phyloP scores from a whole-genome alignment of 345 rosid species.

The Dovyalis caffra region DNA sequence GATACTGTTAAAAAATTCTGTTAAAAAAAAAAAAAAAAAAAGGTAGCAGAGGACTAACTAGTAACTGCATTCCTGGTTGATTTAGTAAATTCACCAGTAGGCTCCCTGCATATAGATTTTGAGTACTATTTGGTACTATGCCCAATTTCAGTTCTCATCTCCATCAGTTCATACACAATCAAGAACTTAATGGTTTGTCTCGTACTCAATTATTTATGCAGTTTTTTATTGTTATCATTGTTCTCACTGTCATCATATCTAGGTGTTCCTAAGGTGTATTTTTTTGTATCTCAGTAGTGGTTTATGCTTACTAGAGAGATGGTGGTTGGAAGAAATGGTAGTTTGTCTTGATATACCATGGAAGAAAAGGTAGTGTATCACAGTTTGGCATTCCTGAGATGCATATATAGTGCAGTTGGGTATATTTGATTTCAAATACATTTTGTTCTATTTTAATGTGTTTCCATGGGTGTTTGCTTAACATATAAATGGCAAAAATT shows the following conservation, averaged over 20 bases:
- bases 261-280: not conserved
- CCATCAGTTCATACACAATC: not conserved
- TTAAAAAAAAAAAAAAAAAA: no score
- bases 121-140: not conserved
- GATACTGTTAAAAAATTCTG: no score
- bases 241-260: not conserved
- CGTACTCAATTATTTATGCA: no score
- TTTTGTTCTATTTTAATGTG: not conserved
- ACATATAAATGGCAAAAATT: not conserved
- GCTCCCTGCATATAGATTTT: no score
- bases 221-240: not conserved
- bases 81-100: no score
- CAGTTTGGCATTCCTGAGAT: not conserved
- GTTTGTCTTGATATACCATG: no score
- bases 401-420: not conserved
- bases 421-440: not conserved
- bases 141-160: not conserved
- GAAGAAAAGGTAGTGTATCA: no score
- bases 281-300: not conserved
- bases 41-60: no score
- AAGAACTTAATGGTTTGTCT: not conserved
- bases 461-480: not conserved
- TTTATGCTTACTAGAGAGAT: not conserved
- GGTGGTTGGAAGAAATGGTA: no score
- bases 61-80: no score